A percentile compares a stretch with the other conserved stretches of the same genome.
These are phyloP conservation scores for Kodamaea plutei DNA, from an alignment of 1,139 yeast genomes.

Conservation along the genomic window DNA sequence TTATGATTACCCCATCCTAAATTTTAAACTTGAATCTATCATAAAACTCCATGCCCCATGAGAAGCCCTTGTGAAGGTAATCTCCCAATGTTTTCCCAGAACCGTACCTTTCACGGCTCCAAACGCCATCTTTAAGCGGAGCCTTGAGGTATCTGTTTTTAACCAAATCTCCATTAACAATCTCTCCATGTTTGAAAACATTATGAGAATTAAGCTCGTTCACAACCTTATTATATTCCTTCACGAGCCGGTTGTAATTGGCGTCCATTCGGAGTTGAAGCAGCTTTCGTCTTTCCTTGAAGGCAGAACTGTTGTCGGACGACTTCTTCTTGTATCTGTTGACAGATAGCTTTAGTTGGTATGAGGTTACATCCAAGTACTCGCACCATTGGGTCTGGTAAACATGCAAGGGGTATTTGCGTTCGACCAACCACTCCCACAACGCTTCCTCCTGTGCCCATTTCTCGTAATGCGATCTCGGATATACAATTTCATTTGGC, in stretches of 20 bases:
- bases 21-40: no score
- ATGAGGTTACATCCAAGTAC: constrained; percentile 19
- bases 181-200: constrained; percentile 34
- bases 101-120: constrained; percentile 25
- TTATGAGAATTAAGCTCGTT: constrained; percentile 15
- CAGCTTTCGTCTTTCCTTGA: constrained; percentile 14
- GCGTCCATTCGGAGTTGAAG: constrained; percentile 24
- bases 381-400: constrained; percentile 21
- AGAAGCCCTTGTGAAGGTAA: constrained; percentile 23
- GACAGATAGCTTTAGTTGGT: constrained; percentile 14
- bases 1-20: no score
- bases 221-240: constrained; percentile 16
- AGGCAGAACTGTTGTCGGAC: constrained; percentile 1
- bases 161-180: constrained; percentile 18
- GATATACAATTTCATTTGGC: constrained; percentile 23
- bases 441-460: constrained; percentile 28
- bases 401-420: neutral
- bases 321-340: constrained; percentile 16
- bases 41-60: constrained; percentile 15
- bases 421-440: constrained; percentile 31
- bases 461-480: constrained; percentile 26
- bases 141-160: constrained; percentile 4
- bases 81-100: constrained; percentile 33
- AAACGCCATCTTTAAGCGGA: constrained; percentile 17
- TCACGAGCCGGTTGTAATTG: constrained; percentile 20